Evolutionary conservation across 192 early-diverging fungal species (phyloP), one percentile per base, ranked within the genome.

Genomic region (Entrophospora sp.): DNA sequence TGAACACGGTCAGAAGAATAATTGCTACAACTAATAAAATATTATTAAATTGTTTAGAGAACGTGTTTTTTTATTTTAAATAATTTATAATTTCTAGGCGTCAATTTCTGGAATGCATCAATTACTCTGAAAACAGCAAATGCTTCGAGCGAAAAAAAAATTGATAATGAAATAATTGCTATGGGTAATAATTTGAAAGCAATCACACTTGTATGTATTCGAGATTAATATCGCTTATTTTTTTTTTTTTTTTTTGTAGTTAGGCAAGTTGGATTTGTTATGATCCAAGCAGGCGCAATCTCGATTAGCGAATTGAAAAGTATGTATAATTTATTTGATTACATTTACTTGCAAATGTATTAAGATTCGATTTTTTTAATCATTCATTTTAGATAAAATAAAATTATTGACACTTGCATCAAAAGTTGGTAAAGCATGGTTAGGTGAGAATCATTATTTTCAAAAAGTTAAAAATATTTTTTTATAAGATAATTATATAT

Each of bases 341-440:
- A 52, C 24, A 40, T 4, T 5, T 16, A 2, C 14, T 24, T 27
- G 52, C 51, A 36, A 37, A 31, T 24, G 8, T n/a, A n/a, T 7
- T 14, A 36, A 2, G 24, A 25, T 4, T 36, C 20, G 22, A 38
- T 35, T 24, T n/a, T 36, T 36, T 25, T 36, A n/a, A n/a, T n/a
- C n/a, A n/a, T 12, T 32, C 6, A 4, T 46, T 38, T 16, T 38
- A 65, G 63, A 16, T n/a, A 34, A 18, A 32, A 18, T 65, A 36
- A 65, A 65, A 12, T 52, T 65, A 14, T 34, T 65, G 27, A n/a
- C 36, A 28, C 42, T 65, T 1, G 63, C 49, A 3, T 52, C 27
- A 25, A 65, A 65, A 65, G 63, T 65, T 24, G 63, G 63, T 24
- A 65, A 65, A 52, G 63, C 48, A 4, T 65, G 49, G 45, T 22